phyloP scores from a whole-genome alignment of 345 rosid genomes.

The Aquilaria yunnanensis region DNA sequence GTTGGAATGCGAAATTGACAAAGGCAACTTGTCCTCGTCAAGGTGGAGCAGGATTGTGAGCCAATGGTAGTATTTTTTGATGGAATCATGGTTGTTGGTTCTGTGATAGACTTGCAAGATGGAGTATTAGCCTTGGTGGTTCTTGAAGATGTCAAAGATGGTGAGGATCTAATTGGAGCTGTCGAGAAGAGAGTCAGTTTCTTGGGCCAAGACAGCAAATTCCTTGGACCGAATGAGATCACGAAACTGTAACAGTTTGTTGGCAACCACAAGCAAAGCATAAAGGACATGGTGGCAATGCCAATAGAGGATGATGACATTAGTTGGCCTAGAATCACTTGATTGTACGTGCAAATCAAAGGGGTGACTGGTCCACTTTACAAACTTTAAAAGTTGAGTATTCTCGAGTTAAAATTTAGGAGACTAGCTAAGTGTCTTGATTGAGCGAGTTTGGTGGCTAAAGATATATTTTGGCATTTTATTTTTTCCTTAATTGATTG shows the following conservation, averaged over 20 bases:
- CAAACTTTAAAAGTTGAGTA: too few relatives aligned
- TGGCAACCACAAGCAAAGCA: constrained; percentile 78
- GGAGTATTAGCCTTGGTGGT: constrained; percentile 71
- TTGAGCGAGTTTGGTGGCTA: too few relatives aligned
- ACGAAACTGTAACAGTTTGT: constrained; percentile 58
- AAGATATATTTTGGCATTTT: too few relatives aligned
- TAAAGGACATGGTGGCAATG: constrained; percentile 16
- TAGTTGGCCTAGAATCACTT: too few relatives aligned
- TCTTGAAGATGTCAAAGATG: constrained; percentile 59
- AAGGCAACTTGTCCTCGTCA: constrained; percentile 66
- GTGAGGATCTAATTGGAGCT: constrained; percentile 91
- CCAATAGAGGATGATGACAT: too few relatives aligned
- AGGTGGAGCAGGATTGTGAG: constrained; percentile 87
- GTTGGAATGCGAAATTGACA: constrained; percentile 78
- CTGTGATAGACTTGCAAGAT: constrained; percentile 61
- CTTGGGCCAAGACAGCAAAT: constrained; percentile 77
- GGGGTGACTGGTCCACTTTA: too few relatives aligned
- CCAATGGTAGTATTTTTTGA: constrained; percentile 76
- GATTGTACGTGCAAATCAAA: too few relatives aligned
- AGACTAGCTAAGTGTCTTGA: too few relatives aligned
- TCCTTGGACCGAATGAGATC: constrained; percentile 71
- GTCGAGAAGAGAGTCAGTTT: constrained; percentile 73
- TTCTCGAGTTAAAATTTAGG: too few relatives aligned
- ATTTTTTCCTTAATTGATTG: too few relatives aligned
- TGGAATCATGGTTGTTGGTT: constrained; percentile 48